phyloP scores from a whole-genome alignment of 768 basidiomycete genomes.

The Mycena maculata region DNA sequence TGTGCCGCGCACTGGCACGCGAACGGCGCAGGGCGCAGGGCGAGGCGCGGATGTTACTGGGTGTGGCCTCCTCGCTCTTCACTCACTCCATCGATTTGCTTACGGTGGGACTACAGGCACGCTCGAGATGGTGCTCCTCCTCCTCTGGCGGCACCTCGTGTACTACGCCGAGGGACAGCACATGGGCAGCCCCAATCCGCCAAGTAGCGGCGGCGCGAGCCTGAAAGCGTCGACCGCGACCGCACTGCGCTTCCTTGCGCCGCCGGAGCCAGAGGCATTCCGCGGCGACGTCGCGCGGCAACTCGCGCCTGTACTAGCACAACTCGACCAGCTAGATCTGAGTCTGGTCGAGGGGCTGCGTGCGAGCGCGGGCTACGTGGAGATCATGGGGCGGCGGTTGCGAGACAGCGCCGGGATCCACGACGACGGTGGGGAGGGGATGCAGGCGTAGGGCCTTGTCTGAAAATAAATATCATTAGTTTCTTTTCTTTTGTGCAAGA shows the following conservation, averaged over 20 bases:
- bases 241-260: conserved; percentile 68
- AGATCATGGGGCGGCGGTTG: conserved; percentile 80
- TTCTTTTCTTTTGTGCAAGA: too few species aligned
- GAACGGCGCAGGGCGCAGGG: conserved; percentile 52
- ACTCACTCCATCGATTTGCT: conserved; percentile 2
- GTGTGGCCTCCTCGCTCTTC: conserved; percentile 50
- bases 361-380: conserved; percentile 75
- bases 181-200: conserved; percentile 38
- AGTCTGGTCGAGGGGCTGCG: conserved; percentile 66
- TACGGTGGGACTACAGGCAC: conserved; percentile 68
- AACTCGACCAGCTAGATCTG: conserved; percentile 64
- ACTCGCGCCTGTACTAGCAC: conserved; percentile 65
- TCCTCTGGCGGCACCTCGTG: conserved; percentile 84
- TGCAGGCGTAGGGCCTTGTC: not conserved
- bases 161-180: conserved; percentile 66
- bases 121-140: conserved; percentile 81
- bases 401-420: conserved; percentile 72
- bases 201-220: conserved; percentile 47
- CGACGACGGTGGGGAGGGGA: conserved; percentile 41
- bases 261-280: conserved; percentile 69
- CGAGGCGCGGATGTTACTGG: conserved; percentile 65
- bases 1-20: conserved; percentile 69
- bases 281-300: conserved; percentile 65
- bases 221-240: conserved; percentile 56
- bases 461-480: not conserved